Base-by-base conservation (phyloP, 371 early-diverging fungal species). In the Batrachochytrium dendrobatidis region DNA sequence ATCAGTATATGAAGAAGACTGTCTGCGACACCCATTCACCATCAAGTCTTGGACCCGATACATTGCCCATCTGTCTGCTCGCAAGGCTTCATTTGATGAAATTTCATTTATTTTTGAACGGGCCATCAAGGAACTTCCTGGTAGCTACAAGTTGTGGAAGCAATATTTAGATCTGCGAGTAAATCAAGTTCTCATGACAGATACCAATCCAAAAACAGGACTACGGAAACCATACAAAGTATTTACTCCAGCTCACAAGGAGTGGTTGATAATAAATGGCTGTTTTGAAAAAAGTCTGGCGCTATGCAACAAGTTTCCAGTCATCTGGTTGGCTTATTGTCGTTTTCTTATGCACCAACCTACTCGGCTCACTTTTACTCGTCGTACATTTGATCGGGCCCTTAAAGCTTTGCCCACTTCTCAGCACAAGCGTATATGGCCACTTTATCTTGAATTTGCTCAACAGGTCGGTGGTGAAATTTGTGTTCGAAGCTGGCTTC, bases 61-160 rank as follows among this genome's bases (percentile, higher is more conserved):
- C 73, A 66, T 94, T 24, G 91, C 92, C 39, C 91, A 6, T 64
- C 71, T 39, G 68, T 56, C 1, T 60, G 63, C 12, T 8, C n/a
- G 8, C 15, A 32, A 35, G 34, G 51, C 64, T 10, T 49, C 56
- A 1, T 67, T 61, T n/a, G 60, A 71, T 15, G 46, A 54, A 25
- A 53, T 67, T n/a, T 68, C 82, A 53, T 73, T 75, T 29, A 67
- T 95, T 1, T 93, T 83, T 66, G 95, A 95, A 68, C 86, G 98
- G 10, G 94, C 96, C 0, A 68, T 95, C 29, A 77, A 82, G 55
- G 82, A 84, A 50, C 72, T 96, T 1, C 98, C 98, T 0, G 91
- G 94, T 1, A 90, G 90, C 6, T 97, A 94, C 75, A 95, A 94
- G 69, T 77, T 98, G 17, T 98, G 97, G 97, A 92, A 90, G 65